Evolutionary conservation across 192 early-diverging fungal species (phyloP).

Genomic region (Paraglomus occultum): DNA sequence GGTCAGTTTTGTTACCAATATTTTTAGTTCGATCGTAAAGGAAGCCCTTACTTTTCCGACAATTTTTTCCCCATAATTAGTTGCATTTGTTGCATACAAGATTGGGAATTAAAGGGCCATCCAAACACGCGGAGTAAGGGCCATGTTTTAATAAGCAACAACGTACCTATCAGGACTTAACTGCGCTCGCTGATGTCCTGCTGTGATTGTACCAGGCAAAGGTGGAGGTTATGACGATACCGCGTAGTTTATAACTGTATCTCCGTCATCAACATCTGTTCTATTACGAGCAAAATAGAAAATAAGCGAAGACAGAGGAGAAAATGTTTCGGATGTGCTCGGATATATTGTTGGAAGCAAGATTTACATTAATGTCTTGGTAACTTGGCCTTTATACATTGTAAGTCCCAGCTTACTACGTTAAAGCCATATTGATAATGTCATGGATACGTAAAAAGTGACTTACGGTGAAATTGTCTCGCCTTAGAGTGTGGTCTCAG

Average conservation of each 20-base stretch:
- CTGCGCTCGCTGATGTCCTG: constrained; percentile 70
- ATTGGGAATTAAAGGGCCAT: no score
- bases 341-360: background rate
- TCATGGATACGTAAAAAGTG: constrained; percentile 35
- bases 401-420: constrained; percentile 89
- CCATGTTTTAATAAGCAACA: no score
- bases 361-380: background rate
- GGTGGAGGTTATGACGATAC: constrained; percentile 92
- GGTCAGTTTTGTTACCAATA: no score
- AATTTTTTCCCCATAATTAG: no score
- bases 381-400: constrained; percentile 67
- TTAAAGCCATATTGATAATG: constrained; percentile 1
- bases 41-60: no score
- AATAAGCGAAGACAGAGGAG: background rate
- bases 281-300: background rate
- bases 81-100: no score
- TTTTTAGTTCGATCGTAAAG: no score
- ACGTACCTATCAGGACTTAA: no score
- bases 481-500: no score
- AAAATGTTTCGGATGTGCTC: background rate
- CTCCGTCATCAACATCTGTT: constrained; percentile 83
- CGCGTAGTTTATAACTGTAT: constrained; percentile 94
- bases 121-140: no score
- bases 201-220: constrained; percentile 42
- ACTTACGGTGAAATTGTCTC: no score